Evolutionary conservation across 345 rosid species (phyloP), one percentile per base, ranked within the genome.

Genomic region (Arabis alpina): DNA sequence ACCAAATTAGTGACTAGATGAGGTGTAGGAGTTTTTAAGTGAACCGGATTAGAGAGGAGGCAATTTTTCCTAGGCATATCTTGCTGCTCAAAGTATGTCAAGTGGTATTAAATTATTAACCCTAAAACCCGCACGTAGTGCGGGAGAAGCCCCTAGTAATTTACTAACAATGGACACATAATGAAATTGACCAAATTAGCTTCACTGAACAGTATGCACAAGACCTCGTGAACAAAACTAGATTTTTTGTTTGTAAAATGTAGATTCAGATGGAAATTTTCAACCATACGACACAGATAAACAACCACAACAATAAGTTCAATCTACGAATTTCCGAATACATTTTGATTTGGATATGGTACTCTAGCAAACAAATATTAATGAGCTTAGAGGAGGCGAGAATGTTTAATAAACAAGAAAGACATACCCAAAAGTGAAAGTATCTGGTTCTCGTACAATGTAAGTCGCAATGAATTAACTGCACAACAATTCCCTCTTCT

Each of bases 391-490:
- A 19, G 44, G 71, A 48, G n/a, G 30, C 15, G 51, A 43, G 37
- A 68, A 54, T 74, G 62, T 37, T 30, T 13, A 9, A 28, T 27
- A 41, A 51, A 57, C 12, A 69, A 14, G 45, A 60, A 51, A 76
- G 54, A 82, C 90, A 71, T 66, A 93, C 98, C 98, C 61, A 93
- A 81, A 83, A 93, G 96, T 64, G 97, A 86, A 70, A 93, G 90
- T 70, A 91, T 90, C 78, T 93, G 98, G 83, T 91, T 93, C 82
- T 93, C 98, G 76, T 88, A 87, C 74, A 93, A 83, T 61, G 90
- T 84, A 55, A 93, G 92, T 66, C 70, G 79, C 71, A 93, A 73
- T 43, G 98, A 91, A 77, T 87, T 84, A 60, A 93, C 97, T 45
- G 97, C 98, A 75, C 91, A 86, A 76, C 94, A 86, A 41, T 67